A percentile compares a stretch with the other conserved stretches of the same genome.
phyloP scores from a whole-genome alignment of 169 alveolate genomes.

The Plasmodium ovale region DNA sequence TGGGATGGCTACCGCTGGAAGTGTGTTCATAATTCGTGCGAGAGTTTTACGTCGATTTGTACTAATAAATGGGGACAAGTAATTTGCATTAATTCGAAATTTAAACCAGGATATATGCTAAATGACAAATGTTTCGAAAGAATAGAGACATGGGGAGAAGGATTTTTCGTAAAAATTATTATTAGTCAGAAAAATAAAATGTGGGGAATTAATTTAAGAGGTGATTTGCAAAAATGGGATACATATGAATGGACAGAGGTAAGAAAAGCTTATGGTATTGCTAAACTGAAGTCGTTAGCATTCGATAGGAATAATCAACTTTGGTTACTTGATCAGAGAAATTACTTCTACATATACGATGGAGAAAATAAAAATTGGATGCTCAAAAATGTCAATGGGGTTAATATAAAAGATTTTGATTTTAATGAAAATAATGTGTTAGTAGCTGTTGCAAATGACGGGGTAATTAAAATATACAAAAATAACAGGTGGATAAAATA shows the following conservation, averaged over 20 bases:
- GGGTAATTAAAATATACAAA: slow-evolving; percentile 43
- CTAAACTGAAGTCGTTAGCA: slow-evolving; percentile 61
- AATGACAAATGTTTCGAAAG: slow-evolving; percentile 19
- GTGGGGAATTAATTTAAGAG: slow-evolving; percentile 68
- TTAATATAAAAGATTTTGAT: slow-evolving; percentile 56
- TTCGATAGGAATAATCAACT: slow-evolving; percentile 45
- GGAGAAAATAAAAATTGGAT: slow-evolving; percentile 58
- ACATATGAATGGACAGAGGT: slow-evolving; percentile 52
- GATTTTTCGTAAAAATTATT: slow-evolving; percentile 26
- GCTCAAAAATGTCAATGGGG: slow-evolving; percentile 42
- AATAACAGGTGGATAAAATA: slow-evolving; percentile 45
- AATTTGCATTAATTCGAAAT: slow-evolving; percentile 39
- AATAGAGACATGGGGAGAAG: slow-evolving; percentile 37
- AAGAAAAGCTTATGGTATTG: slow-evolving; percentile 67
- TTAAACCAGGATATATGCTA: slow-evolving; percentile 55
- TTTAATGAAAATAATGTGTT: slow-evolving; percentile 42
- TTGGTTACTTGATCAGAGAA: slow-evolving; percentile 61
- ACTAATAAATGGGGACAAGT: slow-evolving; percentile 45
- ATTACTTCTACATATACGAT: slow-evolving; percentile 38
- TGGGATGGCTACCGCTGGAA: slow-evolving; percentile 70
- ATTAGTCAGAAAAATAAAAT: slow-evolving; percentile 48
- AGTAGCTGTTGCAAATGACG: slow-evolving; percentile 56
- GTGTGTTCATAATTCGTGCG: slow-evolving; percentile 10
- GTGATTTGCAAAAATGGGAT: slow-evolving; percentile 68
- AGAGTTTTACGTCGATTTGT: slow-evolving; percentile 27